Conservation (phyloP, 2,329 filamentous ascomycete species). For the Nigrospora sphaerica region DNA sequence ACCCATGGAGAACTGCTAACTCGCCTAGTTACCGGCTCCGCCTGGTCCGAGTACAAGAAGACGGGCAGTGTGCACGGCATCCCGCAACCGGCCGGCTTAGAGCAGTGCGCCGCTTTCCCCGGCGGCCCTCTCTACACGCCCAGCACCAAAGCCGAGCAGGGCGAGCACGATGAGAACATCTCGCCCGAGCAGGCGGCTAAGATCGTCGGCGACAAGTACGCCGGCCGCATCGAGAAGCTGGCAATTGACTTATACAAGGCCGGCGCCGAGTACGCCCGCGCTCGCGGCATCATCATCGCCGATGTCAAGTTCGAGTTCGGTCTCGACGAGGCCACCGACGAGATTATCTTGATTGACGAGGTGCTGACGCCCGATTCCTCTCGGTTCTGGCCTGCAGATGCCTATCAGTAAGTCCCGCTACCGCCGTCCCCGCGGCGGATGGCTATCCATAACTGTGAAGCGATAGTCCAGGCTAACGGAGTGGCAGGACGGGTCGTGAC, state of each 20-base stretch:
- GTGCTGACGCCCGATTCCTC: slow-evolving; percentile 77
- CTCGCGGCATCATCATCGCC: slow-evolving; percentile 68
- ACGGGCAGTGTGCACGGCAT: slow-evolving; percentile 77
- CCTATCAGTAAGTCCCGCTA: slow-evolving; percentile 48
- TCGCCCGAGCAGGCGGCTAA: slow-evolving; percentile 55
- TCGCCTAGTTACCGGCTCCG: slow-evolving; percentile 60
- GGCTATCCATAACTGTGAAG: too few species aligned
- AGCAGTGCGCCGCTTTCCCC: slow-evolving; percentile 63
- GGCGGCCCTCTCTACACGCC: slow-evolving; percentile 64
- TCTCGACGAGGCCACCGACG: slow-evolving; percentile 54
- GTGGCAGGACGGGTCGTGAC: slow-evolving; percentile 2
- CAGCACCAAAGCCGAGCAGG: slow-evolving; percentile 75
- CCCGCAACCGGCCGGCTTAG: slow-evolving; percentile 57
- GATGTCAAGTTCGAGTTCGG: slow-evolving; percentile 68
- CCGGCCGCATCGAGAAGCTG: slow-evolving; percentile 57
- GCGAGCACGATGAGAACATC: slow-evolving; percentile 81
- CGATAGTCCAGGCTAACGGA: background rate
- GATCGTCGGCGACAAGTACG: slow-evolving; percentile 60
- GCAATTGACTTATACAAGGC: slow-evolving; percentile 56
- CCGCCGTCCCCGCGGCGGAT: too few species aligned
- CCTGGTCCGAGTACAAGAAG: slow-evolving; percentile 69
- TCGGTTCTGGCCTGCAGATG: slow-evolving; percentile 75
- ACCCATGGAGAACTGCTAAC: too few species aligned
- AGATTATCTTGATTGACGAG: slow-evolving; percentile 74
- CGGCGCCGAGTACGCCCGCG: slow-evolving; percentile 56